Evolutionary conservation across 768 basidiomycete genomes (phyloP).

Genomic region (Lepiota subincarnata): DNA sequence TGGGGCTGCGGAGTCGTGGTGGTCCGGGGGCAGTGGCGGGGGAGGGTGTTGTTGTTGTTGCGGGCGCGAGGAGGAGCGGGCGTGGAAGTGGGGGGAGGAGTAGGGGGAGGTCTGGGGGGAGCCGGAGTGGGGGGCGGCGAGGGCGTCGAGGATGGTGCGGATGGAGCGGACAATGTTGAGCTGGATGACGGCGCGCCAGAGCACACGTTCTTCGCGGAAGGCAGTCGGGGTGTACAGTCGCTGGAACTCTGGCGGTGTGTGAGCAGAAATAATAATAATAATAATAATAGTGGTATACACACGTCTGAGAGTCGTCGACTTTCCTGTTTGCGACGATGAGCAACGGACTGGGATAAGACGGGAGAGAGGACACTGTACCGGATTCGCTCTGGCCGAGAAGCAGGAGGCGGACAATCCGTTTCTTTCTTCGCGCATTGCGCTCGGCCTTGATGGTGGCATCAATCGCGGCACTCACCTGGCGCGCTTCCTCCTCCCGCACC

Average conservation of each 20-base stretch:
- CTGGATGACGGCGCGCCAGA: conserved; percentile 84
- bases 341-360: not conserved
- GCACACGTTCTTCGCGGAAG: conserved; percentile 69
- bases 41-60: conserved; percentile 22
- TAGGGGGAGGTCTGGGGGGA: conserved; percentile 33
- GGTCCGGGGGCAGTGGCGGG: conserved; percentile 17
- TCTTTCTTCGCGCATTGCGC: conserved; percentile 59
- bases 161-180: conserved; percentile 78
- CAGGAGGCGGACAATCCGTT: conserved; percentile 64
- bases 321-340: conserved; percentile 40
- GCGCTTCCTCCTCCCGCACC: conserved; percentile 62
- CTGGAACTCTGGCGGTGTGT: conserved; percentile 62
- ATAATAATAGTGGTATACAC: conserved; percentile 29
- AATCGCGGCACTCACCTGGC: conserved; percentile 61
- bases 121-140: conserved; percentile 22
- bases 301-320: conserved; percentile 81
- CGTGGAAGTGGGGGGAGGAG: conserved; percentile 31
- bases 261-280: not conserved
- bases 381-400: conserved; percentile 83
- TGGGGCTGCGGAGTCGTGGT: conserved; percentile 18
- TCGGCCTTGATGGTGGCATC: conserved; percentile 71
- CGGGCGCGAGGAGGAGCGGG: conserved; percentile 31
- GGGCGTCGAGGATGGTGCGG: conserved; percentile 65
- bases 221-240: conserved; percentile 68
- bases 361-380: conserved; percentile 39